phyloP scores from a whole-genome alignment of 2,329 filamentous ascomycete genomes.

The Arthroderma uncinatum region DNA sequence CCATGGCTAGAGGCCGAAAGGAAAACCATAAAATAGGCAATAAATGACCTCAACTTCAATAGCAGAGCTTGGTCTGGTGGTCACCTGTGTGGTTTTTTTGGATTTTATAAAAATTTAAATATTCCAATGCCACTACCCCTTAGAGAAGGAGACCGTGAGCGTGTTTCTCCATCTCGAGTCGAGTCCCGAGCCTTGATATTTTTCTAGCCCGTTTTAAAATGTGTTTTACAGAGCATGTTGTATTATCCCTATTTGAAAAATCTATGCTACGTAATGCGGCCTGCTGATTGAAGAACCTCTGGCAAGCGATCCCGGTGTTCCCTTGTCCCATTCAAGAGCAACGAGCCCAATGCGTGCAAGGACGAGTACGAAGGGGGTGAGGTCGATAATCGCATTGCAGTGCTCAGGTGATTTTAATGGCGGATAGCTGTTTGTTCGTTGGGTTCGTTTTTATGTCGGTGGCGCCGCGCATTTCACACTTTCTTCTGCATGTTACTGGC shows the following conservation, averaged over 20 bases:
- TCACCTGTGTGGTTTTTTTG: neutral
- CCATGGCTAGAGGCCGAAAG: neutral
- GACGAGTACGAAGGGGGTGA: neutral
- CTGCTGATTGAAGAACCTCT: neutral
- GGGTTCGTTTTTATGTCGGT: neutral
- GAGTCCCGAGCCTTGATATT: neutral
- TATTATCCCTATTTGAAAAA: neutral
- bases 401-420: neutral
- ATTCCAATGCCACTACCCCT: neutral
- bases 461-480: conserved; percentile 1
- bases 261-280: neutral
- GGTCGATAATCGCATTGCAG: neutral
- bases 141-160: neutral
- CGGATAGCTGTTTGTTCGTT: conserved; percentile 1
- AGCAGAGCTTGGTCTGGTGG: too few relatives aligned
- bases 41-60: neutral
- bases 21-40: neutral
- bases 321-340: neutral
- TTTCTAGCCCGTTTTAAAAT: neutral
- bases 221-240: neutral
- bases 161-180: neutral
- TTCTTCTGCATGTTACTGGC: neutral
- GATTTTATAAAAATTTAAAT: neutral
- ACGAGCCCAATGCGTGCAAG: neutral
- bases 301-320: neutral